phyloP scores from a whole-genome alignment of 1,284 basidiomycete genomes.

The Moesziomyces sp. region DNA sequence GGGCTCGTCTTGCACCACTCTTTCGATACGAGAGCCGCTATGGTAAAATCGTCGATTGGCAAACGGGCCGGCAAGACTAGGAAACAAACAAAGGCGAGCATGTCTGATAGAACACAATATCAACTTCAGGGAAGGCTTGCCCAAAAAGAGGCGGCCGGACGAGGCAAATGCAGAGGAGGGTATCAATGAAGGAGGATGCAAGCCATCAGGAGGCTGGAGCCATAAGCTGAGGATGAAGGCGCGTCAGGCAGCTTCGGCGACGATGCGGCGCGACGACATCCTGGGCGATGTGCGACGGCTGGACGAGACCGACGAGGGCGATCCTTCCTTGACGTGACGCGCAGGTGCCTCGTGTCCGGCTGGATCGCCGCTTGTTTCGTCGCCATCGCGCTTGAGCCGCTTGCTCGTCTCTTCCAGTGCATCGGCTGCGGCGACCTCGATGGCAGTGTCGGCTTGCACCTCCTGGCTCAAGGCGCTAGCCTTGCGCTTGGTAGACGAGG shows the following conservation, averaged over 20 bases:
- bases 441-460: constrained; percentile 19
- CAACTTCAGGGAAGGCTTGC: background rate
- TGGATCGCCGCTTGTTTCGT: constrained; percentile 1
- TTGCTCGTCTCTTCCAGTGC: constrained; percentile 30
- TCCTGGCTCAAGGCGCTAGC: constrained; percentile 47
- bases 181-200: background rate
- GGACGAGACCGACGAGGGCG: constrained; percentile 34
- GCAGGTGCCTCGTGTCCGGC: constrained; percentile 5
- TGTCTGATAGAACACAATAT: too few species aligned
- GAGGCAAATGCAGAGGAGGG: too few species aligned
- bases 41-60: background rate
- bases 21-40: too few species aligned
- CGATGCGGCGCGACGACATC: constrained; percentile 31
- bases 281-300: constrained; percentile 46
- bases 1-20: too few species aligned
- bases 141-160: background rate
- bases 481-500: constrained; percentile 35
- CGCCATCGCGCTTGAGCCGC: constrained; percentile 21
- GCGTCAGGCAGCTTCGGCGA: constrained; percentile 19
- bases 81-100: too few species aligned
- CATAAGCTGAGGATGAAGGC: background rate
- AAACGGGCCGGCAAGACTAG: background rate
- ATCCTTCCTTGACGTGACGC: constrained; percentile 21
- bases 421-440: background rate
- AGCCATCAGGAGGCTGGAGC: background rate